Conservation (phyloP, 1,284 basidiomycete genomes). For the Heterobasidion irregulare region DNA sequence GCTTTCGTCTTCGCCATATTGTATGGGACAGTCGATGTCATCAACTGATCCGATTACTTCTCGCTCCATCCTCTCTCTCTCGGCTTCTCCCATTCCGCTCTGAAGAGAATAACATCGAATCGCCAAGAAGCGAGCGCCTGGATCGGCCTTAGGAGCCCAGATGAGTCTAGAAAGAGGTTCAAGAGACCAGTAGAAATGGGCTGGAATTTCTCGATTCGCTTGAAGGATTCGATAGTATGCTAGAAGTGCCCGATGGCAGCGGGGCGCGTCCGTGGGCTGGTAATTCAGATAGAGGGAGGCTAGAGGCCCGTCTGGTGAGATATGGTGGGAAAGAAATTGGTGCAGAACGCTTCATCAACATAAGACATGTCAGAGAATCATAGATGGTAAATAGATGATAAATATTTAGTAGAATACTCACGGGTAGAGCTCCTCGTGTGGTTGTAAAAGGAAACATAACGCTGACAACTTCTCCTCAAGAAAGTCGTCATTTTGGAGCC, state of each 20-base stretch:
- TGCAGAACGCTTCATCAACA: conserved; percentile 8
- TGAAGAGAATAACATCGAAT: conserved; percentile 73
- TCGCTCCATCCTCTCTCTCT: conserved; percentile 58
- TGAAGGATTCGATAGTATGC: conserved; percentile 76
- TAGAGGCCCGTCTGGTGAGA: conserved; percentile 49
- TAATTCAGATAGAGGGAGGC: conserved; percentile 13
- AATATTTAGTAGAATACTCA: conserved; percentile 29
- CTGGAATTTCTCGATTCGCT: conserved; percentile 62
- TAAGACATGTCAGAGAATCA: conserved; percentile 1
- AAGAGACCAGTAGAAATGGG: conserved; percentile 57
- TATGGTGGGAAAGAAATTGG: conserved; percentile 33
- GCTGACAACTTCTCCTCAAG: conserved; percentile 50
- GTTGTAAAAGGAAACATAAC: conserved; percentile 53
- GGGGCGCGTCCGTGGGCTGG: conserved; percentile 26
- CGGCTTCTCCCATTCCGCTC: conserved; percentile 68
- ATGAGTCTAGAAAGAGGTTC: conserved; percentile 51
- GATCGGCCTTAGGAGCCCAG: conserved; percentile 48
- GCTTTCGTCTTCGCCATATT: conserved; percentile 37
- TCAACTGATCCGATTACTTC: conserved; percentile 50
- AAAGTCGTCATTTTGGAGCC: conserved; percentile 44
- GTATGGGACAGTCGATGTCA: conserved; percentile 48
- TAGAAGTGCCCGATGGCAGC: conserved; percentile 63
- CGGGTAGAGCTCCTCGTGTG: conserved; percentile 72
- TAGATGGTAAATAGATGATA: background rate
- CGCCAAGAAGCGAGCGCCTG: conserved; percentile 60